phyloP scores from a whole-genome alignment of 2,329 filamentous ascomycete species.

The Plectosphaerella cucumerina region DNA sequence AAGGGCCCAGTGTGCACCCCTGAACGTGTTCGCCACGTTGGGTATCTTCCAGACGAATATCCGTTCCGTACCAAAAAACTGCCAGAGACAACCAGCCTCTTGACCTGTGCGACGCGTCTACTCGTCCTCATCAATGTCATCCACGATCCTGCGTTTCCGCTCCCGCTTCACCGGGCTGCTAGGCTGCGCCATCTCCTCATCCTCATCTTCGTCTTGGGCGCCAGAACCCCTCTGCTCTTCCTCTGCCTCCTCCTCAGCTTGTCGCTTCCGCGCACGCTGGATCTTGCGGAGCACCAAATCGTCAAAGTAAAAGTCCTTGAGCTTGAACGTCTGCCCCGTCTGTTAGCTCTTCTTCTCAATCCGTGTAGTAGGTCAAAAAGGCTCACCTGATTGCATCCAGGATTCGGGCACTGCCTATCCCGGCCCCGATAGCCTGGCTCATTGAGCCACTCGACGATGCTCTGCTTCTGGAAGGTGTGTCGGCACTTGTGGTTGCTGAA shows the following conservation, averaged over 20 bases:
- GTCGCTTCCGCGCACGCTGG: slow-evolving; percentile 39
- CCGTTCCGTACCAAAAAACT: not conserved
- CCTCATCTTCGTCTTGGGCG: slow-evolving; percentile 39
- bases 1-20: too few relatives aligned
- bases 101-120: not conserved
- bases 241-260: slow-evolving; percentile 26
- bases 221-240: not conserved
- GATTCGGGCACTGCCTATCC: slow-evolving; percentile 56
- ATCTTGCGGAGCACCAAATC: slow-evolving; percentile 54
- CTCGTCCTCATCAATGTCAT: slow-evolving; percentile 10
- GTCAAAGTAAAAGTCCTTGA: slow-evolving; percentile 53
- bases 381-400: slow-evolving; percentile 57
- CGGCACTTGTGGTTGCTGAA: slow-evolving; percentile 64
- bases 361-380: not conserved
- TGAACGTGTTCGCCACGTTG: not conserved
- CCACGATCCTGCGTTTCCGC: slow-evolving; percentile 3
- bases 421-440: slow-evolving; percentile 15
- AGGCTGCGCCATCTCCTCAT: slow-evolving; percentile 10
- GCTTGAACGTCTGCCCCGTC: slow-evolving; percentile 38
- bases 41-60: not conserved
- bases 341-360: not conserved
- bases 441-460: slow-evolving; percentile 55
- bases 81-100: not conserved
- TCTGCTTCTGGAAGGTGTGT: slow-evolving; percentile 66
- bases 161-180: slow-evolving; percentile 6